Conservation (phyloP, 2,329 filamentous ascomycete genomes). For the Leptographium galeiforme region DNA sequence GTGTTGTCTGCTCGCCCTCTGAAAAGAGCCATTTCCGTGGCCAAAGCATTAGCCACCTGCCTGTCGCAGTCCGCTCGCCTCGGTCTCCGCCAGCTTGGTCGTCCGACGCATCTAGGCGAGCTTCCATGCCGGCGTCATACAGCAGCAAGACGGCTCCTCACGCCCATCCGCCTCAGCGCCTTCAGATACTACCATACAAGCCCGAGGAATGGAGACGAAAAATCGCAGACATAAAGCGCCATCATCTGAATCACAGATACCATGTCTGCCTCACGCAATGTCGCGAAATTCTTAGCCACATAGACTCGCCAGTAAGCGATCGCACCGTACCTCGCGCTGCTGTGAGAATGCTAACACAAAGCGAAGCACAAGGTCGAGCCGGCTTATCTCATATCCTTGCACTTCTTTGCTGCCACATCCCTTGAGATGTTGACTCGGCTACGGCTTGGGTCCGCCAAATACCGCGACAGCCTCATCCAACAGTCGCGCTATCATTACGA, state of each 20-base stretch:
- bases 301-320: slow-evolving; percentile 28
- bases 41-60: slow-evolving; percentile 4
- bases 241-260: slow-evolving; percentile 36
- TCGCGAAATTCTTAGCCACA: slow-evolving; percentile 35
- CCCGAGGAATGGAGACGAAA: slow-evolving; percentile 36
- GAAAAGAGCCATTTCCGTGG: slow-evolving; percentile 3
- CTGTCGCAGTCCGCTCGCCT: neutral
- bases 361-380: slow-evolving; percentile 27
- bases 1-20: slow-evolving; percentile 3
- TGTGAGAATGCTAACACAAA: neutral
- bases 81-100: neutral
- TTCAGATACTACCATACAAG: slow-evolving; percentile 26
- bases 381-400: slow-evolving; percentile 42
- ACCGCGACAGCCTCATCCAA: slow-evolving; percentile 33
- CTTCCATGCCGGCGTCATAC: slow-evolving; percentile 4
- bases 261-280: slow-evolving; percentile 39
- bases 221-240: slow-evolving; percentile 39
- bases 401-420: slow-evolving; percentile 49
- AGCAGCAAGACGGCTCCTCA: slow-evolving; percentile 10
- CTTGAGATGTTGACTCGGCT: slow-evolving; percentile 42
- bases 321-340: neutral
- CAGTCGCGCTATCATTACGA: slow-evolving; percentile 40
- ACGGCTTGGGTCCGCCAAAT: slow-evolving; percentile 29
- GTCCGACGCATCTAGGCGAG: neutral
- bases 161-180: slow-evolving; percentile 11